These are phyloP conservation scores for Vigna reflexopilosa DNA, from an alignment of 306 rosid species.

Conservation along the genomic window DNA sequence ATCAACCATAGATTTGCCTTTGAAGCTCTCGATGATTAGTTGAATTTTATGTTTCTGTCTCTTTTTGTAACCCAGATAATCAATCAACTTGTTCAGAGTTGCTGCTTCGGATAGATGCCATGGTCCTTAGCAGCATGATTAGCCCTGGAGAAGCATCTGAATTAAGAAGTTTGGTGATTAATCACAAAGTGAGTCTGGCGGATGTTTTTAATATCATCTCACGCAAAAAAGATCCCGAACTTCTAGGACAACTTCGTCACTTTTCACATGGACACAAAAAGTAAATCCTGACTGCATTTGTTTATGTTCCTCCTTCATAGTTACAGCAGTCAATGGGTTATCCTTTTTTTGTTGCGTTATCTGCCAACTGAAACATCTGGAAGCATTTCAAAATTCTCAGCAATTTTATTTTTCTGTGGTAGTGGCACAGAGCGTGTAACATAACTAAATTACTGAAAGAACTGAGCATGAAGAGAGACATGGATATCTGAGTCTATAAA, in stretches of 20 bases:
- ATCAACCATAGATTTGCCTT: background rate
- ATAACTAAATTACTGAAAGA: conserved; percentile 20
- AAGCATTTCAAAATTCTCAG: conserved; percentile 4
- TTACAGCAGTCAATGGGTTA: conserved; percentile 21
- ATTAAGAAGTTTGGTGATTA: conserved; percentile 68
- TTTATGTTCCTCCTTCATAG: conserved; percentile 23
- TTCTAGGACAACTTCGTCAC: conserved; percentile 70
- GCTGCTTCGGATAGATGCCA: conserved; percentile 85
- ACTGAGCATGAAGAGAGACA: conserved; percentile 8
- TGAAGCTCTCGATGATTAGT: conserved; percentile 21
- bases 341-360: background rate
- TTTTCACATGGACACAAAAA: conserved; percentile 59
- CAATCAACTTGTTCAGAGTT: conserved; percentile 68
- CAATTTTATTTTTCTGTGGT: background rate
- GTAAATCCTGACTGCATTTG: conserved; percentile 53
- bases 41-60: conserved; percentile 39
- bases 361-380: conserved; percentile 4
- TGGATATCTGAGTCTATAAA: conserved; percentile 11
- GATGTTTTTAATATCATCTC: conserved; percentile 53
- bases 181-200: conserved; percentile 60
- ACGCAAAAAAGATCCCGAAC: conserved; percentile 60
- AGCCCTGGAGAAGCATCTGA: conserved; percentile 66
- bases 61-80: conserved; percentile 65
- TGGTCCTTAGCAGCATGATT: conserved; percentile 71
- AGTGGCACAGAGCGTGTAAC: background rate